These are phyloP conservation scores for Dioscorea zingiberensis DNA, from an alignment of 106 monocot species.

Conservation along the genomic window DNA sequence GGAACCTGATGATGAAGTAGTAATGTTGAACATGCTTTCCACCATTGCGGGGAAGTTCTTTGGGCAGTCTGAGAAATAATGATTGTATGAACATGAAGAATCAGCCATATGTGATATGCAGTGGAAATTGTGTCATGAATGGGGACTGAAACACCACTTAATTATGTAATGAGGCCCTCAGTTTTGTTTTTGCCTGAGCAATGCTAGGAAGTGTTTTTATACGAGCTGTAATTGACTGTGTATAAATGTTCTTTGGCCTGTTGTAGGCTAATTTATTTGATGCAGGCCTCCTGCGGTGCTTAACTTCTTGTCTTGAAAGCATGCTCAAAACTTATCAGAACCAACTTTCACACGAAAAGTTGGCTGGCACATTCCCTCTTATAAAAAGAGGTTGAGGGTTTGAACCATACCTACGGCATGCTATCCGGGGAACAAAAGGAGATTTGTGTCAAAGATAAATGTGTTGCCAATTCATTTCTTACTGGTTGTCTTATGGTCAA, in stretches of 20 bases:
- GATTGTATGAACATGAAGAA: neutral
- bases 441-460: neutral
- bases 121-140: neutral
- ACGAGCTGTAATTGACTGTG: neutral
- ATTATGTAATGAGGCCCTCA: neutral
- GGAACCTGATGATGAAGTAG: conserved; percentile 62
- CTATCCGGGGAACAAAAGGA: neutral
- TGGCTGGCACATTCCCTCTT: too few relatives aligned
- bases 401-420: too few relatives aligned
- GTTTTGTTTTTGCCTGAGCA: neutral
- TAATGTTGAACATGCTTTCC: conserved; percentile 64
- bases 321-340: too few relatives aligned
- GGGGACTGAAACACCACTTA: neutral
- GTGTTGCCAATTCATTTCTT: neutral
- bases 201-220: neutral
- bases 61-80: conserved; percentile 54
- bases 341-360: too few relatives aligned
- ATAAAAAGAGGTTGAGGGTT: too few relatives aligned
- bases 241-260: too few relatives aligned
- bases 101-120: neutral
- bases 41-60: conserved; percentile 76
- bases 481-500: too few relatives aligned
- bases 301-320: too few relatives aligned
- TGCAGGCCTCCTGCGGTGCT: too few relatives aligned
- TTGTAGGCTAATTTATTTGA: too few relatives aligned